Conservation (phyloP, 2,329 filamentous ascomycete species). For the Lecanoromycetidae sp. region DNA sequence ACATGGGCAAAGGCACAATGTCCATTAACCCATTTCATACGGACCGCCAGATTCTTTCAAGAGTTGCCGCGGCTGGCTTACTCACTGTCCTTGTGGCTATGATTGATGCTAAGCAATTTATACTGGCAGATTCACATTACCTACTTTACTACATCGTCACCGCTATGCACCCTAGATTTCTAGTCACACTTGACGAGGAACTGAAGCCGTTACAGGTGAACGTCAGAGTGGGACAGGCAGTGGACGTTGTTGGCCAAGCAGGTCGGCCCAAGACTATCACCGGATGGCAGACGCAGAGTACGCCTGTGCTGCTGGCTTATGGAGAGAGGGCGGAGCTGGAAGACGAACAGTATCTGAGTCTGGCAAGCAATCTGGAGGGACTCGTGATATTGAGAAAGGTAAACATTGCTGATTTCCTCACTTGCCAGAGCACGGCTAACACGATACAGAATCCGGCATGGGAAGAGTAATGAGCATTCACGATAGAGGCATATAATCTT, state of each 20-base stretch:
- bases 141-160: conserved; percentile 95
- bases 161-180: conserved; percentile 91
- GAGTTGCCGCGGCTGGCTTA: conserved; percentile 78
- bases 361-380: conserved; percentile 85
- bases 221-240: conserved; percentile 91
- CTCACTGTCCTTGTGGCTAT: conserved; percentile 83
- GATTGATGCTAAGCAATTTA: conserved; percentile 86
- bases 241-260: conserved; percentile 94
- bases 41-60: conserved; percentile 86
- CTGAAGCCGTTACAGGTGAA: conserved; percentile 90
- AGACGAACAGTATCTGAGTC: conserved; percentile 89
- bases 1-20: conserved; percentile 98
- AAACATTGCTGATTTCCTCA: conserved; percentile 25
- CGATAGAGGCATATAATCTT: neutral
- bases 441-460: conserved; percentile 17
- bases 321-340: conserved; percentile 94
- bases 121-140: conserved; percentile 66
- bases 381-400: conserved; percentile 96
- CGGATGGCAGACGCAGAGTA: conserved; percentile 98
- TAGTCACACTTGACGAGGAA: conserved; percentile 90
- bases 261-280: conserved; percentile 98
- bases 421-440: neutral
- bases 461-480: conserved; percentile 11
- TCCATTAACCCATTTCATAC: conserved; percentile 98
- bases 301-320: conserved; percentile 87